These are phyloP conservation scores for Ogataea kodamae DNA, from an alignment of 805 yeast genomes.

Conservation along the genomic window DNA sequence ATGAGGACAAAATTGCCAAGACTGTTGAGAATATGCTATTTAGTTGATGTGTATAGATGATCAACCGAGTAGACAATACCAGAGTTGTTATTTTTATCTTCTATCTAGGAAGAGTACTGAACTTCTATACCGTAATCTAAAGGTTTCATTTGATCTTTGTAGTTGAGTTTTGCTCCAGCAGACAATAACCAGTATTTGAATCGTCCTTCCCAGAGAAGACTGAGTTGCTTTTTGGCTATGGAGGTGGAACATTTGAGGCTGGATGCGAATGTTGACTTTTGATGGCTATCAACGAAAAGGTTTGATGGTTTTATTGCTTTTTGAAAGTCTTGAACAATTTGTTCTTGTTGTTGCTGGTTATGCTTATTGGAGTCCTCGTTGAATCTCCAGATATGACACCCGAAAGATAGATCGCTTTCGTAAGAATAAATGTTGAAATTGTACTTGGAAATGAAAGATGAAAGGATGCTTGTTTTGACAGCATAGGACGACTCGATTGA, in stretches of 20 bases:
- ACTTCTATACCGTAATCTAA: constrained; percentile 56
- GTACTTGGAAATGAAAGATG: constrained; percentile 78
- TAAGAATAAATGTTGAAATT: constrained; percentile 91
- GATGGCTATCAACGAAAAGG: constrained; percentile 35
- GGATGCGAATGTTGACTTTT: constrained; percentile 56
- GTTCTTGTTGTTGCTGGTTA: constrained; percentile 21
- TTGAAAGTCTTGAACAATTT: constrained; percentile 23
- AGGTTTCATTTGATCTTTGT: constrained; percentile 46
- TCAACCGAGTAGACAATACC: no score
- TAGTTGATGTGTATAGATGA: constrained; percentile 20
- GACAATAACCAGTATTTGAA: constrained; percentile 74
- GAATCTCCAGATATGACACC: constrained; percentile 76
- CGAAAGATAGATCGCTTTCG: constrained; percentile 79
- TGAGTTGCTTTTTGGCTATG: constrained; percentile 55
- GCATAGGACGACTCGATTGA: constrained; percentile 85
- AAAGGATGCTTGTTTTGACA: constrained; percentile 68
- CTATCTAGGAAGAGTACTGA: constrained; percentile 60
- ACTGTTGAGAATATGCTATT: constrained; percentile 49
- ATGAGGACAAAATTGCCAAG: constrained; percentile 51
- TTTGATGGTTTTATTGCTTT: constrained; percentile 20
- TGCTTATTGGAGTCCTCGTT: constrained; percentile 23
- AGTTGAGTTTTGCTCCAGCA: constrained; percentile 59
- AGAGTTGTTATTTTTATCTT: no score
- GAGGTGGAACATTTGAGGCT: constrained; percentile 75
- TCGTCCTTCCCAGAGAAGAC: constrained; percentile 84